These are phyloP conservation scores for Penstemon barbatus DNA, from an alignment of 257 asterid species.

Conservation along the genomic window DNA sequence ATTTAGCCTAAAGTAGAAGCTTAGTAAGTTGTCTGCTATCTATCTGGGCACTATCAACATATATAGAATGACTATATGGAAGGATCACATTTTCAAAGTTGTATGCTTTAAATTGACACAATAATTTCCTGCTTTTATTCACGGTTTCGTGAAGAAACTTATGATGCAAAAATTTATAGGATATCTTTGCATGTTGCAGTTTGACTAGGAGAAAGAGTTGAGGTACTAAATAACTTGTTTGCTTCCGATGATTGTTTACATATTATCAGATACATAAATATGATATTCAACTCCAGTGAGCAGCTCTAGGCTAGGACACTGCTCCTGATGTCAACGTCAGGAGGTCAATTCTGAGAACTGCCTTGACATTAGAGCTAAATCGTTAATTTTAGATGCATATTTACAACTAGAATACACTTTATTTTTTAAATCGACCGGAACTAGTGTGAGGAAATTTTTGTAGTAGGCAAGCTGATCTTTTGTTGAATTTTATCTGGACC, in stretches of 20 bases:
- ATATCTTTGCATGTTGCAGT: not conserved
- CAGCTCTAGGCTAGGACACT: not conserved
- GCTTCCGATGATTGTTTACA: constrained; percentile 4
- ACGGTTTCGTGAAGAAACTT: not conserved
- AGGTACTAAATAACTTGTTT: not conserved
- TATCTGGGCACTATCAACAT: not conserved
- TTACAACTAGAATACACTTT: not conserved
- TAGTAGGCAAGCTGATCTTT: constrained; percentile 9
- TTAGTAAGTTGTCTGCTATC: too few relatives aligned
- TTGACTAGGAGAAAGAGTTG: constrained; percentile 3
- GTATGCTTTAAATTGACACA: not conserved
- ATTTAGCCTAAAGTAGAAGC: not conserved
- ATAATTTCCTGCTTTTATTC: not conserved
- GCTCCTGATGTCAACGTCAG: not conserved
- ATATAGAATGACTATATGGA: not conserved
- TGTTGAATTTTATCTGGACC: constrained; percentile 7
- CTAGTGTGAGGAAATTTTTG: constrained; percentile 18
- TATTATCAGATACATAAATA: not conserved
- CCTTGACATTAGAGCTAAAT: constrained; percentile 6
- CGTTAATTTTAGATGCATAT: not conserved
- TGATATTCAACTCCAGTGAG: not conserved
- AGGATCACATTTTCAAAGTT: not conserved
- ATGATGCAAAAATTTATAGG: not conserved
- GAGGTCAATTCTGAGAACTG: constrained; percentile 11
- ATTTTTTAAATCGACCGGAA: not conserved